Evolutionary conservation across 331 rosid genomes (phyloP), one percentile per base, ranked within the genome.

Genomic region (Pyrus hybrid): DNA sequence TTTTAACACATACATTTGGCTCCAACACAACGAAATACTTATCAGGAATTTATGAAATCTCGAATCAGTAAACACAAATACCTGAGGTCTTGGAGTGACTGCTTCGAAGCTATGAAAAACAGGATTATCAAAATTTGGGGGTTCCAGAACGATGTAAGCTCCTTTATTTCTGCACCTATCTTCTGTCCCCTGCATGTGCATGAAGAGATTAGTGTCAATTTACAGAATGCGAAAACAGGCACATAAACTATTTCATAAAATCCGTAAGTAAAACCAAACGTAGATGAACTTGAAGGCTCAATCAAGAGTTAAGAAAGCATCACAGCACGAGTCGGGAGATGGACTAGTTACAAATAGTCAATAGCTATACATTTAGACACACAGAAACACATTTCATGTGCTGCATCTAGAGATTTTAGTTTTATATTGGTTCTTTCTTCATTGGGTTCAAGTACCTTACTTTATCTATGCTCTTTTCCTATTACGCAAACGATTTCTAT

Each of bases 41-140:
- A 57, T 73, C 54, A 26, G 9, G 30, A 0, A 8, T 43, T 41
- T 28, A 8, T 13, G 11, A 21, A 67, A 11, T 37, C 14, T 54
- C n/a, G 23, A 12, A 72, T 30, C 26, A 43, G 47, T 17, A 65
- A 56, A 35, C 26, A 58, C 18, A 13, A 14, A 58, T 86, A 90
- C 97, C 97, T 90, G 79, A 3, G 94, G 96, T 63, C 96, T 87
- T 21, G 97, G 96, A 30, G 90, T 74, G 61, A 90, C 76, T 26
- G 96, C 94, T 75, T 84, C 85, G 49, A 90, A 92, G 77, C 83
- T 84, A 82, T 80, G 92, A 80, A 92, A 86, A 69, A 77, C 67
- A 17, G 97, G 96, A 86, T 77, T 78, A 81, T 90, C 97, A 63
- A 83, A 92, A 84, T 35, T 85, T 80, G 0, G 97, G 94, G 92